Evolutionary conservation across 805 yeast genomes (phyloP), one percentile per base, ranked within the genome.

Genomic region (Saccharomycopsis oosterbeekiorum): DNA sequence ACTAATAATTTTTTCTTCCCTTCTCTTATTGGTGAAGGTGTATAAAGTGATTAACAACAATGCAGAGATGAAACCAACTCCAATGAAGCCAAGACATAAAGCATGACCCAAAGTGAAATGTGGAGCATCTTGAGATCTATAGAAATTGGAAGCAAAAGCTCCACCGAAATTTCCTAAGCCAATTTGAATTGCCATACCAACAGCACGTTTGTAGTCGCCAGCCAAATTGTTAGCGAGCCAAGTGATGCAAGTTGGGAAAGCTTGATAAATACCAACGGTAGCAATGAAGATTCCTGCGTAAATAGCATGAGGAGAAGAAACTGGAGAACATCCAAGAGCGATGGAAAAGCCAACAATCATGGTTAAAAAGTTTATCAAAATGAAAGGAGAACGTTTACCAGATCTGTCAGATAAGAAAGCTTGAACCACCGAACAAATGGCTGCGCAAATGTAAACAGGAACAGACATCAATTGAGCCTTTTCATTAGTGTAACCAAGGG

Each of bases 401-500:
- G 65, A 60, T 21, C 62, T 60, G 59, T 71, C 74, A 5, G 73
- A 67, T 2, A 68, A 47, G 26, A 65, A 68, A 1, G 73, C 74
- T 37, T 70, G 73, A 9, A 65, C 54, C 12, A 75, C 65, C 39
- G 74, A 70, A 37, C 70, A 66, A 3, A 72, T 60, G 4, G 74
- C 68, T 1, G 77, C 76, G 24, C 70, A 68, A 12, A 71, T 69
- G 65, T 78, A 78, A 36, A 76, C 70, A 9, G 82, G 82, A 21
- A 77, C 77, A 0, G 80, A 73, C 70, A 79, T 63, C 12, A 78
- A 71, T 66, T 79, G 81, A 0, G 81, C 75, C 19, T 66, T 68
- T 37, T 75, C 71, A 34, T 72, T 69, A 54, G 76, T 67, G 67
- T 77, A 78, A 1, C 82, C 82, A 70, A 79, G 70, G 59, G 70